A percentile compares a stretch with the other conserved stretches of the same genome.
Evolutionary conservation across 2,329 filamentous ascomycete species (phyloP).

Genomic region (Scedosporium aurantiacum): DNA sequence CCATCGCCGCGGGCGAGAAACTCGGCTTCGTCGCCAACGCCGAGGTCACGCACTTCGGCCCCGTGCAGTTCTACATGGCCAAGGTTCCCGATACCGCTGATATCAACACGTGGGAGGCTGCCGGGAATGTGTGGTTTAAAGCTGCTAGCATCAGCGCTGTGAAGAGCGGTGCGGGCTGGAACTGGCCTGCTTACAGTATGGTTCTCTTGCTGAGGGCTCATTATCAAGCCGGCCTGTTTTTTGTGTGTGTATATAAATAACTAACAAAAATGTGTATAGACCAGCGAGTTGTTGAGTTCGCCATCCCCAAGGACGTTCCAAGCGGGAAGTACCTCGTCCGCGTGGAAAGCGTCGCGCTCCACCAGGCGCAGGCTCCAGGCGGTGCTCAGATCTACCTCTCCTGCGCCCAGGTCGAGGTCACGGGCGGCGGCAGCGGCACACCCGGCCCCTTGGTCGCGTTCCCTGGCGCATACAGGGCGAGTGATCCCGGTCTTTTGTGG

Average conservation of each 20-base stretch:
- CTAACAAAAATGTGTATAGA: not conserved
- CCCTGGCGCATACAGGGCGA: constrained; percentile 21
- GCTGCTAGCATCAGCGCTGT: constrained; percentile 20
- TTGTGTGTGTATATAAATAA: too few species aligned
- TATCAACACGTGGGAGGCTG: constrained; percentile 21
- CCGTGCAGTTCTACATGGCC: constrained; percentile 25
- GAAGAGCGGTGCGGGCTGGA: constrained; percentile 11
- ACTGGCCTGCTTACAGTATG: constrained; percentile 3
- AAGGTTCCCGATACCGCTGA: constrained; percentile 20
- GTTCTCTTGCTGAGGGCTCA: not conserved
- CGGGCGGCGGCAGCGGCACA: constrained; percentile 18
- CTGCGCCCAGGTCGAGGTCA: constrained; percentile 23
- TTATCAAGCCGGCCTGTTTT: too few species aligned
- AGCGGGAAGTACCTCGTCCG: constrained; percentile 24
- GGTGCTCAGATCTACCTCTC: constrained; percentile 27
- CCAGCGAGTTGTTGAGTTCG: constrained; percentile 8
- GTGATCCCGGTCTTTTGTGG: constrained; percentile 22
- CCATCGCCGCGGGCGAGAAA: constrained; percentile 25
- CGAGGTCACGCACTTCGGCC: constrained; percentile 25
- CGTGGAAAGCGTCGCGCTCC: constrained; percentile 25
- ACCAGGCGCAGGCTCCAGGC: constrained; percentile 18
- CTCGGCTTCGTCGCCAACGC: constrained; percentile 28
- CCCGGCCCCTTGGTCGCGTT: constrained; percentile 19
- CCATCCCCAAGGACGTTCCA: constrained; percentile 17
- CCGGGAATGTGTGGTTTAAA: constrained; percentile 22